Percentiles rank a stretch among this genome's conserved stretches.
Conservation (phyloP, 495 filamentous ascomycete genomes). For the Penicillium cosmopolitanum region DNA sequence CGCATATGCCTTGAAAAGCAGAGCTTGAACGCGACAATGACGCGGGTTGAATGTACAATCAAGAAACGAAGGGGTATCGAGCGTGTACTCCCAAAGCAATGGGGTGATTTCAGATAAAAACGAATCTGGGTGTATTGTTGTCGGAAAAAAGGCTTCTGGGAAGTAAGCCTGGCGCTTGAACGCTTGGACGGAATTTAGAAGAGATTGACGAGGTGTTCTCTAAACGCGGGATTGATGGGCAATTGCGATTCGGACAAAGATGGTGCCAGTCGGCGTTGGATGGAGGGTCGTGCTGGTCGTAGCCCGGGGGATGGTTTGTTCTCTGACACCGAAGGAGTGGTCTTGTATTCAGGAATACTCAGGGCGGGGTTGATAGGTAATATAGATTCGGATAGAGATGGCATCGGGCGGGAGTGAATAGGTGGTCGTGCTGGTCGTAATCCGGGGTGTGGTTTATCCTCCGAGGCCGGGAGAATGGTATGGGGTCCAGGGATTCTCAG, state of each 20-base stretch:
- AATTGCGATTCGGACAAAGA: constrained; percentile 35
- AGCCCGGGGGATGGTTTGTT: constrained; percentile 16
- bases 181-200: constrained; percentile 11
- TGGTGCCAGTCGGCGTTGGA: constrained; percentile 1
- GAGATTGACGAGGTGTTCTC: constrained; percentile 14
- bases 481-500: constrained; percentile 6
- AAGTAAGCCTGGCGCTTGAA: constrained; percentile 3
- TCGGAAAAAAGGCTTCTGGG: constrained; percentile 5
- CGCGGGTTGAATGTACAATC: constrained; percentile 34
- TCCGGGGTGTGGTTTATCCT: constrained; percentile 13
- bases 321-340: neutral
- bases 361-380: constrained; percentile 44
- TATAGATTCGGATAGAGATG: constrained; percentile 32
- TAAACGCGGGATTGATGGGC: constrained; percentile 43
- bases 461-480: neutral
- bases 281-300: constrained; percentile 6
- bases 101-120: constrained; percentile 22
- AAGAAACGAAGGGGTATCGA: constrained; percentile 39
- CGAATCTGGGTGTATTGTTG: constrained; percentile 8
- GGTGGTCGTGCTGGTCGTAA: constrained; percentile 9
- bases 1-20: constrained; percentile 29
- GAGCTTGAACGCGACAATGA: constrained; percentile 31
- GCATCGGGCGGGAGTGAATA: neutral
- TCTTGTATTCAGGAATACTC: neutral
- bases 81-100: constrained; percentile 23